These are phyloP conservation scores for Globisporangium middletonii DNA, from an alignment of 352 stramenopile genomes.

Conservation along the genomic window DNA sequence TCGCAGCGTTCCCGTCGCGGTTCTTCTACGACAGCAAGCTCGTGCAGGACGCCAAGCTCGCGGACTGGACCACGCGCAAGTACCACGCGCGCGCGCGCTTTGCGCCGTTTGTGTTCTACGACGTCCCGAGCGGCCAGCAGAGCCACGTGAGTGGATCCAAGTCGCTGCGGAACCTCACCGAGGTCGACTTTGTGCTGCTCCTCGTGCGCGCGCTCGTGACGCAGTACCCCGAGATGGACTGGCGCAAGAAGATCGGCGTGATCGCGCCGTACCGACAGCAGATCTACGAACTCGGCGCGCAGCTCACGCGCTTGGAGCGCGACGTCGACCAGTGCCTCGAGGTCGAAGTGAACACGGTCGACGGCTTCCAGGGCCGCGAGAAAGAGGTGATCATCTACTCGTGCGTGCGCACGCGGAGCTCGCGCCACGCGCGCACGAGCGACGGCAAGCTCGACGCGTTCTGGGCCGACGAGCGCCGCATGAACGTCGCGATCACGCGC, in stretches of 20 bases:
- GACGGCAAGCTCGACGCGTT: constrained; percentile 69
- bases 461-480: constrained; percentile 94
- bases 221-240: constrained; percentile 61
- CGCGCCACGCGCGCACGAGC: constrained; percentile 23
- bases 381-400: constrained; percentile 98
- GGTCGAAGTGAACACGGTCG: constrained; percentile 93
- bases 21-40: constrained; percentile 94
- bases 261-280: constrained; percentile 99
- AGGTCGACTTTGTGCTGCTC: constrained; percentile 76
- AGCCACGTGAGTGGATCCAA: constrained; percentile 69
- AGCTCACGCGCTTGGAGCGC: constrained; percentile 57
- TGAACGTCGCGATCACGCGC: constrained; percentile 98
- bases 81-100: constrained; percentile 45
- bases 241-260: constrained; percentile 92
- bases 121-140: constrained; percentile 53
- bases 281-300: constrained; percentile 83
- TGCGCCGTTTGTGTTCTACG: constrained; percentile 58
- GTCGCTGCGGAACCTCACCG: constrained; percentile 69
- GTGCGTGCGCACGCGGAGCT: constrained; percentile 92
- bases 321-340: constrained; percentile 37
- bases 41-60: constrained; percentile 79
- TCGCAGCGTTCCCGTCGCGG: constrained; percentile 92
- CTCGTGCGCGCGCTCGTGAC: constrained; percentile 89
- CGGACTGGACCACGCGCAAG: constrained; percentile 64
- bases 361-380: constrained; percentile 97